Percentiles rank a stretch among this genome's conserved stretches.
These are phyloP conservation scores for Fusarium armeniacum DNA, from an alignment of 2,329 filamentous ascomycete species.

Conservation along the genomic window DNA sequence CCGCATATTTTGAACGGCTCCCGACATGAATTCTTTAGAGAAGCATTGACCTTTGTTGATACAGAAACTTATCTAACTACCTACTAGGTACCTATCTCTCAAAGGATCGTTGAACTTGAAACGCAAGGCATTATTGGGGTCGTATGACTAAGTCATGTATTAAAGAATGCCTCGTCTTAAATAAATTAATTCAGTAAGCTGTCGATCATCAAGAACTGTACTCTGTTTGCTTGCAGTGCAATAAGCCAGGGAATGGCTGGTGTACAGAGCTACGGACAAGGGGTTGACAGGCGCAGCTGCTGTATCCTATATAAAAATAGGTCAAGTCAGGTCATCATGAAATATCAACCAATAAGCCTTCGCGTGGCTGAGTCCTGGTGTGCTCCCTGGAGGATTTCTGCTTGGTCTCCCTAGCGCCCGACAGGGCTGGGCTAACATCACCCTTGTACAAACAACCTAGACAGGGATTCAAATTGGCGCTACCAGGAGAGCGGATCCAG, in stretches of 20 bases:
- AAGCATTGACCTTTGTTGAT: not conserved
- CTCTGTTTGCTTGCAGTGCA: not conserved
- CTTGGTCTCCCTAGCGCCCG: conserved; percentile 35
- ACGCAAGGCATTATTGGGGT: conserved; percentile 20
- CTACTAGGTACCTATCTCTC: not conserved
- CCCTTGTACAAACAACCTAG: conserved; percentile 13
- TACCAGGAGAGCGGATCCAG: conserved; percentile 31
- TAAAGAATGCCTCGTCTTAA: conserved; percentile 31
- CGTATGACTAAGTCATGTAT: conserved; percentile 5
- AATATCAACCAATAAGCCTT: conserved; percentile 31
- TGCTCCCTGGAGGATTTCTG: conserved; percentile 16
- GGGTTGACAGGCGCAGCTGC: conserved; percentile 30
- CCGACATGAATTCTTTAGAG: not conserved
- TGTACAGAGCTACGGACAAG: not conserved
- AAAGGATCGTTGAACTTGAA: conserved; percentile 2
- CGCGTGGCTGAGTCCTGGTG: conserved; percentile 31
- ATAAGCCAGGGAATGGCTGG: too few species aligned
- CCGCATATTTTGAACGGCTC: conserved; percentile 19
- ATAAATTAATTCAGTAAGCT: conserved; percentile 31
- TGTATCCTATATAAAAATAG: conserved; percentile 38
- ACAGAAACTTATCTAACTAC: not conserved
- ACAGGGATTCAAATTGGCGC: conserved; percentile 33
- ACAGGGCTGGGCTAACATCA: conserved; percentile 35
- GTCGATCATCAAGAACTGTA: conserved; percentile 18
- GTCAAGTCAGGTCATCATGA: conserved; percentile 31